Evolutionary conservation across 768 basidiomycete species (phyloP).

Genomic region (Suillus luteus): DNA sequence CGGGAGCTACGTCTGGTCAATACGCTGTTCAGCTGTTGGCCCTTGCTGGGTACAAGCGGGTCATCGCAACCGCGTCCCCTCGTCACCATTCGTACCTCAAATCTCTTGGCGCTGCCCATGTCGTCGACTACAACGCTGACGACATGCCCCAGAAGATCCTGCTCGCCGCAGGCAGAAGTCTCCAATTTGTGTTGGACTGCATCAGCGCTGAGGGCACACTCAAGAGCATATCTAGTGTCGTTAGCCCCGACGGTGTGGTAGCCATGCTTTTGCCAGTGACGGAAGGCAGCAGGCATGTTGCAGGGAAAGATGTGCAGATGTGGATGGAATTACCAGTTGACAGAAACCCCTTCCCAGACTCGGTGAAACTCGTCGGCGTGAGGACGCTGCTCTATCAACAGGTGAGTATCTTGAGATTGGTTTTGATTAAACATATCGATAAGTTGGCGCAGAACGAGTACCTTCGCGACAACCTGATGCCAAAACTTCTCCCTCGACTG

Average conservation of each 20-base stretch:
- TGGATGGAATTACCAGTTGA: slow-evolving; percentile 36
- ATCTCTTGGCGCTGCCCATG: slow-evolving; percentile 41
- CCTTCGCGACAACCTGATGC: slow-evolving; percentile 46
- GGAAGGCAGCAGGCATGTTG: slow-evolving; percentile 31
- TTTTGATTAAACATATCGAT: slow-evolving; percentile 6
- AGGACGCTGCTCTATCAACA: slow-evolving; percentile 44
- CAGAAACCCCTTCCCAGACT: slow-evolving; percentile 40
- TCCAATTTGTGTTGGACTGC: slow-evolving; percentile 40
- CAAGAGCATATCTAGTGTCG: slow-evolving; percentile 37
- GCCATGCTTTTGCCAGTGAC: slow-evolving; percentile 52
- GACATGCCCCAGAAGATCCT: slow-evolving; percentile 39
- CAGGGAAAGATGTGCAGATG: slow-evolving; percentile 25
- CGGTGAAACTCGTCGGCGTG: slow-evolving; percentile 40
- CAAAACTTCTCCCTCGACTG: slow-evolving; percentile 46
- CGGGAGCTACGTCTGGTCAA: slow-evolving; percentile 42
- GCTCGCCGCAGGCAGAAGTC: slow-evolving; percentile 33
- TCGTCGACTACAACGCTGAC: slow-evolving; percentile 43
- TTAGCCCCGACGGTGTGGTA: slow-evolving; percentile 40
- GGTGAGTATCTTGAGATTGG: slow-evolving; percentile 26
- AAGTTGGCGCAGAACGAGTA: slow-evolving; percentile 37
- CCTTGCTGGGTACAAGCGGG: slow-evolving; percentile 44
- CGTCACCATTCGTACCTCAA: slow-evolving; percentile 41
- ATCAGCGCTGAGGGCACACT: slow-evolving; percentile 42
- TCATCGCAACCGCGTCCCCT: slow-evolving; percentile 45
- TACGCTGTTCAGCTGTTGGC: slow-evolving; percentile 43